A percentile compares a stretch with the other conserved stretches of the same genome.
Evolutionary conservation across 306 rosid genomes (phyloP).

Genomic region (Cucurbita argyrosperma): DNA sequence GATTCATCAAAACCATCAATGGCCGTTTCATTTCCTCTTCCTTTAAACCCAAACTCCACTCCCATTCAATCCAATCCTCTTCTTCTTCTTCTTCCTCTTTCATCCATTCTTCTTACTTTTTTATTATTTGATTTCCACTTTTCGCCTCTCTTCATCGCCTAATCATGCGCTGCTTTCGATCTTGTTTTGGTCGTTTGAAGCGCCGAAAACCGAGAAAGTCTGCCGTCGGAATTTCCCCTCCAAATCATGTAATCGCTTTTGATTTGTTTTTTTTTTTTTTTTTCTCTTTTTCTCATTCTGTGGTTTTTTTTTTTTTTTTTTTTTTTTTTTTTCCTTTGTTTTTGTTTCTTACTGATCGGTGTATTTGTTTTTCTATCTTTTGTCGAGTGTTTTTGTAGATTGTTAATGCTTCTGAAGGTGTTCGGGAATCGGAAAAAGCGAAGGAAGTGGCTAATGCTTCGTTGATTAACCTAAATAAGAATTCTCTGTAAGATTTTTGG

Average conservation of each 20-base stretch:
- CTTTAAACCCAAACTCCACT: neutral
- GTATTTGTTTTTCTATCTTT: neutral
- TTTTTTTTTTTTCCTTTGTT: neutral
- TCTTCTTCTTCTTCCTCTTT: neutral
- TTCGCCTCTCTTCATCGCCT: neutral
- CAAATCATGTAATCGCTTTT: slow-evolving; percentile 13
- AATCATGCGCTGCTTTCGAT: slow-evolving; percentile 26
- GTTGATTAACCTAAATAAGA: slow-evolving; percentile 9
- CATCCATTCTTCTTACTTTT: neutral
- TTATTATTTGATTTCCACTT: neutral
- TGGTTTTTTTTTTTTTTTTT: neutral
- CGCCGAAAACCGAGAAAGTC: slow-evolving; percentile 13
- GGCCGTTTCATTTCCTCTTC: neutral
- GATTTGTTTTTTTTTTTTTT: neutral
- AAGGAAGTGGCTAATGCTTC: slow-evolving; percentile 15
- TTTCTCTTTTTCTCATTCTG: no score
- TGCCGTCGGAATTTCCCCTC: neutral
- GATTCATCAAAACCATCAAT: neutral
- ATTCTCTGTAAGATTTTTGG: slow-evolving; percentile 31
- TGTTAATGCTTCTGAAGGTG: slow-evolving; percentile 16
- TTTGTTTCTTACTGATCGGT: neutral
- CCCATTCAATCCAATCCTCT: neutral
- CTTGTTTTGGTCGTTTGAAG: slow-evolving; percentile 30
- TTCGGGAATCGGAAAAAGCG: slow-evolving; percentile 6
- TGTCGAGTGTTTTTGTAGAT: slow-evolving; percentile 9